Evolutionary conservation across 1,139 yeast species (phyloP).

Genomic region (Suhomyces ambrosiae): DNA sequence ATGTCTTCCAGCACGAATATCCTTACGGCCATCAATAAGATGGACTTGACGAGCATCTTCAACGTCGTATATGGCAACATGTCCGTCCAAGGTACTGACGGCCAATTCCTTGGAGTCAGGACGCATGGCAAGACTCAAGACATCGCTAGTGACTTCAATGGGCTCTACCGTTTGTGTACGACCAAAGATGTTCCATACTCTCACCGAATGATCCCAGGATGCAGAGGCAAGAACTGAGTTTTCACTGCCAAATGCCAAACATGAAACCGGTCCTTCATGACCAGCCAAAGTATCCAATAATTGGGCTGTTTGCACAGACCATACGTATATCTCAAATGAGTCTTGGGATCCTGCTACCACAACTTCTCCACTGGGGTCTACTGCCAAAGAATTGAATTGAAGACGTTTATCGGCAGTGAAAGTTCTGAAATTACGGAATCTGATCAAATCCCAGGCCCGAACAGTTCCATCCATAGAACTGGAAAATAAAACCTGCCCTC

Average conservation of each 20-base stretch:
- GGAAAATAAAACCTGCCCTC: slow-evolving; percentile 88
- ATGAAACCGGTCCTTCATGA: slow-evolving; percentile 94
- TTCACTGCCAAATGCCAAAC: slow-evolving; percentile 83
- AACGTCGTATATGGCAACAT: slow-evolving; percentile 78
- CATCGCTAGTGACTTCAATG: slow-evolving; percentile 81
- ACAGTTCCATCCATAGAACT: slow-evolving; percentile 95
- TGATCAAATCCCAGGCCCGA: slow-evolving; percentile 92
- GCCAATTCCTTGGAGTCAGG: slow-evolving; percentile 93
- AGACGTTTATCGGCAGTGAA: slow-evolving; percentile 89
- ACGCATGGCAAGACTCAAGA: slow-evolving; percentile 78
- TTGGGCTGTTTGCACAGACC: slow-evolving; percentile 98
- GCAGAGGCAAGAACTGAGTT: slow-evolving; percentile 82
- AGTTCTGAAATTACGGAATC: slow-evolving; percentile 92
- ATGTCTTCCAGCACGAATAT: slow-evolving; percentile 86
- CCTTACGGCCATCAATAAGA: slow-evolving; percentile 82
- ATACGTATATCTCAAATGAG: slow-evolving; percentile 85
- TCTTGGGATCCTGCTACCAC: slow-evolving; percentile 95
- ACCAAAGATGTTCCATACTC: slow-evolving; percentile 91
- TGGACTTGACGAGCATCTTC: slow-evolving; percentile 81
- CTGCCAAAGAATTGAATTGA: slow-evolving; percentile 87
- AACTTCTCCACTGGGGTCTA: slow-evolving; percentile 96
- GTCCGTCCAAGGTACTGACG: slow-evolving; percentile 88
- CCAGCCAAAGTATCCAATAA: slow-evolving; percentile 84
- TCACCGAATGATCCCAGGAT: slow-evolving; percentile 93
- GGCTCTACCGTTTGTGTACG: slow-evolving; percentile 89